Percentiles rank a stretch among this genome's conserved stretches.
phyloP scores from a whole-genome alignment of 331 rosid species.

The Arachis monticola region DNA sequence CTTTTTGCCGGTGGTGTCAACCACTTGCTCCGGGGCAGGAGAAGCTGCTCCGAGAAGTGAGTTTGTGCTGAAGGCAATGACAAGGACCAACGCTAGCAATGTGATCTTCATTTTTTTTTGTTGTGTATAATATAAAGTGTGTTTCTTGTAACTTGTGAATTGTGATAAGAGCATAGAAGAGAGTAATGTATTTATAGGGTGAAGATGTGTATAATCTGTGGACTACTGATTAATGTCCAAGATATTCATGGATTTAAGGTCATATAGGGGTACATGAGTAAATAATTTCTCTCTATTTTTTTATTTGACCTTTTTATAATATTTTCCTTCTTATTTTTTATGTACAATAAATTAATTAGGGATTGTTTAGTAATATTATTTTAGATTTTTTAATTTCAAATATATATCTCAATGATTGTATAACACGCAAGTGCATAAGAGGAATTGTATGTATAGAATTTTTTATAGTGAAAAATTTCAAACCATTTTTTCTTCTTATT shows the following conservation, averaged over 20 bases:
- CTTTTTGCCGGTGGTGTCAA: conserved; percentile 44
- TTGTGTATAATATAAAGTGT: background rate
- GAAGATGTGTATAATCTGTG: background rate
- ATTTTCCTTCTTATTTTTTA: no score
- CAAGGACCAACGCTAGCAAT: conserved; percentile 31
- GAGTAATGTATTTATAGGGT: background rate
- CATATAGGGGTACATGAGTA: background rate
- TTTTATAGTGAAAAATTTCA: no score
- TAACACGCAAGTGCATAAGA: no score
- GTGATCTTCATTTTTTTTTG: conserved; percentile 27
- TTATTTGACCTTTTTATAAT: no score
- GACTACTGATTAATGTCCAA: no score
- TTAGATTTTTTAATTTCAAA: no score
- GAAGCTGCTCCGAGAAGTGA: conserved; percentile 20
- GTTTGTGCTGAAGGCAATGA: conserved; percentile 34
- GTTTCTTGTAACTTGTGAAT: background rate
- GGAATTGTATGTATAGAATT: no score
- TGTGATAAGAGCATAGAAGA: background rate
- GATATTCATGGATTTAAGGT: conserved; percentile 7
- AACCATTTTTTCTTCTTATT: no score
- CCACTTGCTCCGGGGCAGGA: conserved; percentile 33
- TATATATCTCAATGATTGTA: no score
- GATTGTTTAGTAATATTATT: no score
- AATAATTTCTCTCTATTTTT: no score
- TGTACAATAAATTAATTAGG: no score